Base-by-base conservation (phyloP, 2,329 filamentous ascomycete species). In the Chaetomiaceae sp. region DNA sequence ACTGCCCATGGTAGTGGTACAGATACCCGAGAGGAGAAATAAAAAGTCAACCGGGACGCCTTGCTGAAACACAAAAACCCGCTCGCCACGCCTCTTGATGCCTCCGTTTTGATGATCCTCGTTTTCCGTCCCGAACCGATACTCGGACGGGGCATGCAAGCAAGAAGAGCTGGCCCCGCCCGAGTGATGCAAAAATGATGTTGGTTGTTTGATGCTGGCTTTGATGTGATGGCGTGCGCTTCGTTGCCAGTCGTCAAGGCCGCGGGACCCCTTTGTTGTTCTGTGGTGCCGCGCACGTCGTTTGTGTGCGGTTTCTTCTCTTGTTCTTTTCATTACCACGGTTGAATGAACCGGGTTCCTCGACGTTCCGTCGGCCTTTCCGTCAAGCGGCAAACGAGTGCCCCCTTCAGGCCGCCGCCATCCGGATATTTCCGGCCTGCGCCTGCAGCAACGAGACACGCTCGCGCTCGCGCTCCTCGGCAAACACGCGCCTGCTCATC, bases 401-500 rank as follows among this genome's bases (percentile, higher is more conserved):
- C n/a, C n/a, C n/a, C n/a, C n/a, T n/a, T n/a, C n/a, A n/a, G n/a
- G n/a, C n/a, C 11, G 49, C 51, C 14, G 51, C 49, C 50, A 51
- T 36, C 11, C 54, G 50, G 48, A 66, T 65, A 48, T 63, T 60
- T 15, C 44, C 51, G 33, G 59, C 57, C 41, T 60, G 58, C 15
- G 54, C 55, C 46, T 61, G 59, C 29, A 67, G 45, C 37, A 56
- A 38, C 49, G 52, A 62, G 62, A 54, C 48, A 42, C 57, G 56
- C 59, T 78, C 74, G 51, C 79, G 74, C 63, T 87, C 84, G 65
- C 82, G 80, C 70, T 97, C 88, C 74, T 96, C 88, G 47, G 87
- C 84, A 62, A 96, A 97, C 1, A 90, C 90, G 62, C 87, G 80
- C 56, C 91, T 75, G 67, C 88, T 95, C 83, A 95, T 95, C 63